Evolutionary conservation across 129 eudicot species (phyloP), one percentile per base, ranked within the genome.

Genomic region (Scalesia atractyloides): DNA sequence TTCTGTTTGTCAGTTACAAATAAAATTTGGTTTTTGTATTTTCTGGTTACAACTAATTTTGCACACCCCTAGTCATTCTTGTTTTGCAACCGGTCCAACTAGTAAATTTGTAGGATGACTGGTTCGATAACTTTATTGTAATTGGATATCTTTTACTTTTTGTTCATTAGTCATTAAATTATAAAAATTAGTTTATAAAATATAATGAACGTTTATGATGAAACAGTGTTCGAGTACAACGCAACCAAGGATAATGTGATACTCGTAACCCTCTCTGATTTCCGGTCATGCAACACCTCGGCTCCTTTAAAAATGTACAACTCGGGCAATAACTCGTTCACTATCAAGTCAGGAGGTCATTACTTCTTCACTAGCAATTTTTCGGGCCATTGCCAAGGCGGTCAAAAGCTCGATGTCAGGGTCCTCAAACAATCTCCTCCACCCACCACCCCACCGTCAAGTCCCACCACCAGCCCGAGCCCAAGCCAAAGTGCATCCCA

Each of bases 291-390:
- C 80, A 87, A 84, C 68, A 74, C 82, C 19, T 66, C 86, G 0
- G 33, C 85, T 12, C 82, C 93, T 0, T 60, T 59, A 4, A 68
- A 46, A 13, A 67, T 72, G 2, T 70, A 16, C 60, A 54, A 64
- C 80, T 58, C 86, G 0, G 96, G 96, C 19, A 85, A 84, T 13
- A 93, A 89, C 73, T 52, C 86, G 0, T 76, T 86, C 79, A 57
- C 76, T n/a, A 76, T 89, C 52, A 72, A 62, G 16, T 34, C 33
- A 17, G 71, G 75, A 2, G 93, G 93, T 26, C 93, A 89, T 72
- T 83, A 26, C 81, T 89, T 43, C 81, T 87, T 86, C 80, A 78
- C 89, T 1, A 82, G 88, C 49, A 37, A 85, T 48, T 5, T 80
- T 43, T 82, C 88, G 0, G 90, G 82, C 16, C 96, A 84, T 19